A percentile compares a stretch with the other conserved stretches of the same genome.
Evolutionary conservation across 768 basidiomycete genomes (phyloP).

Genomic region (Boletus coccyginus): DNA sequence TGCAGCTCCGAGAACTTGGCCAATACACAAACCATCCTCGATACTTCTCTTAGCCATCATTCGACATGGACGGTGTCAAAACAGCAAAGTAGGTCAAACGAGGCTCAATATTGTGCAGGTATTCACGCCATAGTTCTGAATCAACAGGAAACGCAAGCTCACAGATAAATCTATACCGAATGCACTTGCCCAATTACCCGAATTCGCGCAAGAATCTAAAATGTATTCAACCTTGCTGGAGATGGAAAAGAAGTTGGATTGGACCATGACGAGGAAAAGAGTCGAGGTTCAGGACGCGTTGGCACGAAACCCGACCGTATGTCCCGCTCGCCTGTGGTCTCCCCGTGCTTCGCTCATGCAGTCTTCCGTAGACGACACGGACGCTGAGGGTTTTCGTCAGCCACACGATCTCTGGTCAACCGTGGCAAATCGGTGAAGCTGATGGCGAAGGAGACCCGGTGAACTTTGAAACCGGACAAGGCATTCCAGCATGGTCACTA

Average conservation of each 20-base stretch:
- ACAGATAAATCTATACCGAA: conserved; percentile 79
- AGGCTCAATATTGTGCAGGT: not conserved
- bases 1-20: too few relatives aligned
- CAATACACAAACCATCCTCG: not conserved
- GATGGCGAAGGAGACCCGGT: conserved; percentile 35
- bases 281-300: conserved; percentile 92
- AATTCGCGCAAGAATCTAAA: conserved; percentile 75
- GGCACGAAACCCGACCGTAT: conserved; percentile 61
- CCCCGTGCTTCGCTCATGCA: not conserved
- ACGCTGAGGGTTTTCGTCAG: conserved; percentile 84
- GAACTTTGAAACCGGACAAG: conserved; percentile 80
- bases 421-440: conserved; percentile 68
- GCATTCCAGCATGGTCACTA: conserved; percentile 86
- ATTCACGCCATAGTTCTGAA: not conserved
- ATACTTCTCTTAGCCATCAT: not conserved
- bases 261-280: conserved; percentile 90
- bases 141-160: conserved; percentile 67
- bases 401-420: conserved; percentile 81
- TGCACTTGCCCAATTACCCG: conserved; percentile 68
- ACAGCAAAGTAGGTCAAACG: conserved; percentile 30
- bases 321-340: not conserved
- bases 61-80: conserved; percentile 31
- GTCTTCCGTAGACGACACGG: conserved; percentile 62
- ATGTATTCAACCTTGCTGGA: conserved; percentile 86
- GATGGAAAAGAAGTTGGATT: conserved; percentile 90